Evolutionary conservation across 2,329 filamentous ascomycete species (phyloP).

Genomic region (Cladosporium sp.): DNA sequence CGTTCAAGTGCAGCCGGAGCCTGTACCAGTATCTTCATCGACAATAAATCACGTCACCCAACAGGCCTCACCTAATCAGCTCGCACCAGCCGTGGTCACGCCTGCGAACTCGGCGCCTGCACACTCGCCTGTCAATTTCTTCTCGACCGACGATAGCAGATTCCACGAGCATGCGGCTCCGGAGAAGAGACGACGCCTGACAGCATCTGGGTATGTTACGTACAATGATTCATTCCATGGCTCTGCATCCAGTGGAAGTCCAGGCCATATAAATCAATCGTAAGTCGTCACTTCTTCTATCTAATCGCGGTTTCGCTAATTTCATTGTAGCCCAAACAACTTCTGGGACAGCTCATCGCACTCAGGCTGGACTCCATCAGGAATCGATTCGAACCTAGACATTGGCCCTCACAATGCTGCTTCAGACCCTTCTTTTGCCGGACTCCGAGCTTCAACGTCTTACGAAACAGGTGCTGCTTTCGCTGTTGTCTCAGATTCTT

Average conservation of each 20-base stretch:
- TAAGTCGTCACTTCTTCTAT: neutral
- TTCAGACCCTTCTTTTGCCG: slow-evolving; percentile 19
- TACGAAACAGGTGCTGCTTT: slow-evolving; percentile 13
- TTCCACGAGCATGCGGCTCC: slow-evolving; percentile 15
- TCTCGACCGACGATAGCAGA: slow-evolving; percentile 3
- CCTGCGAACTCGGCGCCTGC: slow-evolving; percentile 5
- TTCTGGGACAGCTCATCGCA: slow-evolving; percentile 24
- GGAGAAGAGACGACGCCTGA: slow-evolving; percentile 12
- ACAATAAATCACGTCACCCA: neutral
- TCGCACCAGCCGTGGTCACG: neutral
- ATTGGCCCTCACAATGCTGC: slow-evolving; percentile 18
- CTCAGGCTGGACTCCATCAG: slow-evolving; percentile 26
- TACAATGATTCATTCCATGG: slow-evolving; percentile 11
- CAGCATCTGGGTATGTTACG: slow-evolving; percentile 5
- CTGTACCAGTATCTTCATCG: too few species aligned
- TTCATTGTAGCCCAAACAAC: slow-evolving; percentile 20
- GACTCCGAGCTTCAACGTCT: slow-evolving; percentile 26
- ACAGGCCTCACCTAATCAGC: slow-evolving; percentile 12
- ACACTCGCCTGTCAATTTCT: slow-evolving; percentile 10
- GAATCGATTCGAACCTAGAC: slow-evolving; percentile 10
- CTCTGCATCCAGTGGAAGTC: slow-evolving; percentile 3
- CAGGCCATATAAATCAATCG: neutral
- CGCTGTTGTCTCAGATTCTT: slow-evolving; percentile 22
- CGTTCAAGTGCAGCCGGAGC: neutral
- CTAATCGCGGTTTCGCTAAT: neutral